Base-by-base conservation (phyloP, 176 grass and related monocot genomes). In the Oryza officinalis region DNA sequence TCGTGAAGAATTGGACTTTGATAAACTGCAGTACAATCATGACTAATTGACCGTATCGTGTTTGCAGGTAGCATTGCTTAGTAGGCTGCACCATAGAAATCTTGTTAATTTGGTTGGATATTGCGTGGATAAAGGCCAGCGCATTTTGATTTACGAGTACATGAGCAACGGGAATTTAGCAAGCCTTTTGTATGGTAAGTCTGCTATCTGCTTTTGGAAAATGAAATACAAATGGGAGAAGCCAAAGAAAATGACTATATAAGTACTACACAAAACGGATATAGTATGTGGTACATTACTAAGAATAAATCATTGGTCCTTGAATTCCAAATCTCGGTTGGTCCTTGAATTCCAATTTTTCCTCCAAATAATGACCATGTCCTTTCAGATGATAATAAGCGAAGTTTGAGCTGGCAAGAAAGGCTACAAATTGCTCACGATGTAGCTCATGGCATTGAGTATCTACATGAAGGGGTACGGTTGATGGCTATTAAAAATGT, bases 51-150 rank as follows among this genome's bases (percentile, higher is more conserved):
- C 41, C 71, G 71, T 38, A 9, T 45, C 43, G 44, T 38, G 4
- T 88, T 75, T 88, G 32, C 89, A 99, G 93, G 96, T 99, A 41
- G 91, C 88, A 74, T 87, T 99, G 85, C 91, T 99, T 38, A 96
- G 96, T 52, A 93, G 96, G 88, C 83, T 98, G 85, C 96, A 98
- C 88, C 96, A 98, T 31, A 95, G 96, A 71, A 98, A 98, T 76
- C 96, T 98, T 83, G 96, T 98, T 41, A 98, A 98, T 98, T 90
- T 98, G 87, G 93, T 98, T 37, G 96, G 96, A n/a, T 98, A 95
- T 75, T 98, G 96, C 41, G 85, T 98, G 46, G 96, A 98, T 67
- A 95, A 98, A 80, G 84, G 86, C 14, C 89, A 96, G 65, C 87
- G 84, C 38, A 99, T 99, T 66, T 89, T 99, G 49, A 86, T 99